A percentile compares a stretch with the other conserved stretches of the same genome.
Evolutionary conservation across 306 rosid genomes (phyloP).

Genomic region (Potentilla sterilis): DNA sequence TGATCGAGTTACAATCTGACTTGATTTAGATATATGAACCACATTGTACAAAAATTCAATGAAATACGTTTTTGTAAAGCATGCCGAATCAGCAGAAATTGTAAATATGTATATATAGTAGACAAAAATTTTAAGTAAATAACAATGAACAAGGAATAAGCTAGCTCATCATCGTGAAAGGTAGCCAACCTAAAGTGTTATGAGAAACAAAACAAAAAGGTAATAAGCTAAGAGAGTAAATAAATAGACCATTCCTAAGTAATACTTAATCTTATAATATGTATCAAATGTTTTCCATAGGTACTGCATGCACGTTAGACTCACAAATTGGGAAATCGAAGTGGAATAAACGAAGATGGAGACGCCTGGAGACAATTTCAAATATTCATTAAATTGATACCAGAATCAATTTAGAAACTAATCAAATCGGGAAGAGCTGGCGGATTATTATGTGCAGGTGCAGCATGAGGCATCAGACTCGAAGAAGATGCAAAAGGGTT

Average conservation of each 20-base stretch:
- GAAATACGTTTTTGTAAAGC: neutral
- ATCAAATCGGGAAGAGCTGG: constrained; percentile 70
- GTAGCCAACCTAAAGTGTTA: neutral
- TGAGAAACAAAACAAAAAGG: neutral
- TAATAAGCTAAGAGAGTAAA: neutral
- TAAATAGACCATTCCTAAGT: neutral
- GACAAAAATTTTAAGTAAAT: neutral
- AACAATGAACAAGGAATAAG: neutral
- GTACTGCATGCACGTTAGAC: neutral
- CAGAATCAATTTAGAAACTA: constrained; percentile 39
- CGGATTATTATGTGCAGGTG: constrained; percentile 5
- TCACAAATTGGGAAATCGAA: neutral
- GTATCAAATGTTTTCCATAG: neutral
- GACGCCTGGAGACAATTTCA: neutral
- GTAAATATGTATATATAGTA: neutral
- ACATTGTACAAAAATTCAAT: neutral
- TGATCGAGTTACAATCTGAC: no score
- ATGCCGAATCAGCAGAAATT: neutral
- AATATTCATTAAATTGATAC: neutral
- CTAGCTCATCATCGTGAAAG: neutral
- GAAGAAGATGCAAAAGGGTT: constrained; percentile 43
- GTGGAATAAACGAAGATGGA: neutral
- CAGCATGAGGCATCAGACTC: constrained; percentile 28
- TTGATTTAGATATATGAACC: neutral
- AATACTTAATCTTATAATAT: no score